Base-by-base conservation (phyloP, 2,329 filamentous ascomycete species). In the Paecilomyces niveus region DNA sequence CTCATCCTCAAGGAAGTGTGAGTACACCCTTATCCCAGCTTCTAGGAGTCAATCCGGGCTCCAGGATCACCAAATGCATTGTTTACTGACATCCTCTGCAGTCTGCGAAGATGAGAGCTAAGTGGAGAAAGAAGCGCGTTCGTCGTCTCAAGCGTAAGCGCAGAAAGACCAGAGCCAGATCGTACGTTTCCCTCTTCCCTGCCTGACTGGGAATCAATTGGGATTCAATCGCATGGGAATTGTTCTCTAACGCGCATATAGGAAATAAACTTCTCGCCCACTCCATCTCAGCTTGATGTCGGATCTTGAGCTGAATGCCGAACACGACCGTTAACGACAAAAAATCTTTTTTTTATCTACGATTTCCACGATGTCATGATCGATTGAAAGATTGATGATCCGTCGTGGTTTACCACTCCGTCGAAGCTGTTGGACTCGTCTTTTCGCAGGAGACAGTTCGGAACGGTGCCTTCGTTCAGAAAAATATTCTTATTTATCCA, bases 51-150 rank as follows among this genome's bases (percentile, higher is more conserved):
- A 45, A 49, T 7, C 33, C 15, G 18, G 45, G 10, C 50, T 52
- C 21, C 52, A 54, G n/a, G 22, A 55, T 32, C 22, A 15, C 54
- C 15, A 29, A 54, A 7, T 31, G 53, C 31, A 54, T 26, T 49
- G 32, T 59, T 39, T 52, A 53, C 59, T 65, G 57, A 64, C 59
- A 45, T 59, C 50, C 15, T 53, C 50, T 57, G 63, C 62, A 68
- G 69, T 67, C 72, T 75, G 68, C 73, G 74, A 77, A 76, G 74
- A 88, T 88, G 86, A 88, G 93, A 94, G 92, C 92, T 78, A 97
- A 97, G 86, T 97, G 94, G 94, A 94, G 93, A 86, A 99, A 99
- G 90, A 99, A 99, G 93, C 87, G 94, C 80, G 92, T 96, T 83
- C 87, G 94, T 76, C 89, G 94, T 82, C 91, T 99, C 81, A 97